phyloP scores from a whole-genome alignment of 2,329 filamentous ascomycete species.

The Elsinoe necatrix region DNA sequence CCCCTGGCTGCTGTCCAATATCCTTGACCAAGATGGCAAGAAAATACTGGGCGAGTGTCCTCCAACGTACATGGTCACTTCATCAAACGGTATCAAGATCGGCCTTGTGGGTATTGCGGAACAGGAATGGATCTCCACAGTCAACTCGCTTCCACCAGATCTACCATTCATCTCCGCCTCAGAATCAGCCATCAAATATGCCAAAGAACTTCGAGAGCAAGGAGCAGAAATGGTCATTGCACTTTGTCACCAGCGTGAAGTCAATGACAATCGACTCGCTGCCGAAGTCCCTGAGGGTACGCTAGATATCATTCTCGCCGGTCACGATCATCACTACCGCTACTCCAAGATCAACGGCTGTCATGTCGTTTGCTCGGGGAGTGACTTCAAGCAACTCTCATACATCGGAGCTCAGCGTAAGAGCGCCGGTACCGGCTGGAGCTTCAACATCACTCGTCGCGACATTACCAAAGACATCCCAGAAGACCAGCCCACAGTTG shows the following conservation, averaged over 20 bases:
- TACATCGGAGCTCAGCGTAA: conserved; percentile 70
- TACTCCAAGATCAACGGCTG: conserved; percentile 69
- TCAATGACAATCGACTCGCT: conserved; percentile 81
- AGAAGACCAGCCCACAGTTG: conserved; percentile 52
- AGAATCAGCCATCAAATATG: conserved; percentile 64
- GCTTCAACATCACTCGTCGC: conserved; percentile 66
- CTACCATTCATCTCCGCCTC: conserved; percentile 74
- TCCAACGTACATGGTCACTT: conserved; percentile 66
- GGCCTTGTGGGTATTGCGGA: conserved; percentile 81
- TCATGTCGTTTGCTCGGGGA: conserved; percentile 78
- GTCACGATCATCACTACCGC: conserved; percentile 82
- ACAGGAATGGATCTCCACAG: conserved; percentile 79
- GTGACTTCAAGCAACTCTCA: conserved; percentile 86
- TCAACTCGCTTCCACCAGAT: conserved; percentile 75
- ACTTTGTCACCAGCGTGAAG: conserved; percentile 77
- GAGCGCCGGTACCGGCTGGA: conserved; percentile 49
- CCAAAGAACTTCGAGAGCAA: conserved; percentile 62
- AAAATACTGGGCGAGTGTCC: conserved; percentile 68
- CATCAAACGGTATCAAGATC: conserved; percentile 76
- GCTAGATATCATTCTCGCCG: conserved; percentile 78
- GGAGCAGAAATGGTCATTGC: conserved; percentile 78
- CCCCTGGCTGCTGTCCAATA: conserved; percentile 84
- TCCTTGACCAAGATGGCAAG: conserved; percentile 69
- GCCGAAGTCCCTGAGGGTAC: conserved; percentile 59
- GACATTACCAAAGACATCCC: conserved; percentile 64